These are phyloP conservation scores for Gelatoporia subvermispora DNA, from an alignment of 768 basidiomycete species.

Conservation along the genomic window DNA sequence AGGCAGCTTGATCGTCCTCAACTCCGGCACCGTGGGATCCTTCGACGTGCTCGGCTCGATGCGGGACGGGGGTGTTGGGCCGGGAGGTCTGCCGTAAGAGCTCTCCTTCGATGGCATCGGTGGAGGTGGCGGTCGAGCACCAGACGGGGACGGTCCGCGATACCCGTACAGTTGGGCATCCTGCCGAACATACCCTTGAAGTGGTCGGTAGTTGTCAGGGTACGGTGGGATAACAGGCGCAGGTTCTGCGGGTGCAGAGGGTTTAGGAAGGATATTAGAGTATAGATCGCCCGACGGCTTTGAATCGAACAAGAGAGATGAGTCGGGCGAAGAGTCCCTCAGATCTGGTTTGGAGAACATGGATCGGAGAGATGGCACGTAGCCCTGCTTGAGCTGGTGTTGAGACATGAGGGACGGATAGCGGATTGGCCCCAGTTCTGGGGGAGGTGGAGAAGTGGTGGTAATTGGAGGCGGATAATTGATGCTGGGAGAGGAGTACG, in stretches of 20 bases:
- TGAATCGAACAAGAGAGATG: conserved; percentile 42
- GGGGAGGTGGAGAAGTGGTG: conserved; percentile 65
- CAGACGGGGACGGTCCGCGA: conserved; percentile 17
- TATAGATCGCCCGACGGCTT: conserved; percentile 18
- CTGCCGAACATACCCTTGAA: conserved; percentile 8
- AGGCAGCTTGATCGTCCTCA: conserved; percentile 67
- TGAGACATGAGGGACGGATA: conserved; percentile 76
- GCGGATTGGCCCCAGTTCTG: conserved; percentile 40
- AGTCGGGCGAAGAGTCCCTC: conserved; percentile 15
- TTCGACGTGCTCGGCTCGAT: conserved; percentile 23
- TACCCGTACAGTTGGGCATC: conserved; percentile 14
- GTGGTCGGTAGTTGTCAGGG: conserved; percentile 14
- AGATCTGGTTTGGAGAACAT: conserved; percentile 49
- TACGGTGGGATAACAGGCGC: conserved; percentile 16
- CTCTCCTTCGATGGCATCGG: conserved; percentile 27
- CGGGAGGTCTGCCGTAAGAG: conserved; percentile 18
- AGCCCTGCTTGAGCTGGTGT: conserved; percentile 75
- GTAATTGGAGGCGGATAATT: conserved; percentile 57
- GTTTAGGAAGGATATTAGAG: conserved; percentile 29
- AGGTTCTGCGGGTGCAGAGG: conserved; percentile 22
- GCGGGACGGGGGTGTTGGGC: conserved; percentile 14
- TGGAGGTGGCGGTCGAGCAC: conserved; percentile 17
- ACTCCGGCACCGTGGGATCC: conserved; percentile 34
- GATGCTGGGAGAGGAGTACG: conserved; percentile 15
- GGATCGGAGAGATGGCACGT: conserved; percentile 69